Evolutionary conservation across 768 basidiomycete genomes (phyloP).

Genomic region (Russula ochroleuca): DNA sequence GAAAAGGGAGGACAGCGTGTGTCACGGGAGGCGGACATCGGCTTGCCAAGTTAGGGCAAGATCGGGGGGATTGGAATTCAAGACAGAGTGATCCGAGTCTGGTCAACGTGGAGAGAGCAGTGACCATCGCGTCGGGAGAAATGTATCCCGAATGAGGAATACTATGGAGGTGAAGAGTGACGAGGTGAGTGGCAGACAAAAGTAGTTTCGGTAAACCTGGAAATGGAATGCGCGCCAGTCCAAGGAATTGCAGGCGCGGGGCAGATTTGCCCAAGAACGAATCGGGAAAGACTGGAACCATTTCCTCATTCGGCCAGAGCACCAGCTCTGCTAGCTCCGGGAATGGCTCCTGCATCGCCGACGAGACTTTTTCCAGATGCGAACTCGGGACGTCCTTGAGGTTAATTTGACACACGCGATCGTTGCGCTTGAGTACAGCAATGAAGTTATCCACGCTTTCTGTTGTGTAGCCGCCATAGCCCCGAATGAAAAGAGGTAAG

Average conservation of each 20-base stretch:
- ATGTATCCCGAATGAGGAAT: neutral
- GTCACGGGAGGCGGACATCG: neutral
- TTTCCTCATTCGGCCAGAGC: neutral
- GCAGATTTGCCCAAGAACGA: neutral
- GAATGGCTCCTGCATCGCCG: neutral
- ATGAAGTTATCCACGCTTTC: slow-evolving; percentile 3
- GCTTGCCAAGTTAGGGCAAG: neutral
- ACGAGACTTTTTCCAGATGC: neutral
- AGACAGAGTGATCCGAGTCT: neutral
- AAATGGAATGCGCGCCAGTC: neutral
- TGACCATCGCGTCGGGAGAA: neutral
- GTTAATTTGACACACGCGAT: neutral
- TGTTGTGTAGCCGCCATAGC: neutral
- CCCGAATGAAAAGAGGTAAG: neutral
- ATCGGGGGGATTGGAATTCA: neutral
- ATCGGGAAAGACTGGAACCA: neutral
- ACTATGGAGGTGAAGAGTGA: neutral
- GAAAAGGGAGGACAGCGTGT: neutral
- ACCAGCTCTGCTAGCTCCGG: neutral
- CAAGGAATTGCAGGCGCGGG: neutral
- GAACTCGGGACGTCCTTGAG: neutral
- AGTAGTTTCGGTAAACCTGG: neutral
- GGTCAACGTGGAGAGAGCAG: neutral
- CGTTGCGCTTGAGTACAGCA: slow-evolving; percentile 3
- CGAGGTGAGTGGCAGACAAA: neutral